Base-by-base conservation (phyloP, 2,329 filamentous ascomycete genomes). In the Talaromyces amestolkiae region DNA sequence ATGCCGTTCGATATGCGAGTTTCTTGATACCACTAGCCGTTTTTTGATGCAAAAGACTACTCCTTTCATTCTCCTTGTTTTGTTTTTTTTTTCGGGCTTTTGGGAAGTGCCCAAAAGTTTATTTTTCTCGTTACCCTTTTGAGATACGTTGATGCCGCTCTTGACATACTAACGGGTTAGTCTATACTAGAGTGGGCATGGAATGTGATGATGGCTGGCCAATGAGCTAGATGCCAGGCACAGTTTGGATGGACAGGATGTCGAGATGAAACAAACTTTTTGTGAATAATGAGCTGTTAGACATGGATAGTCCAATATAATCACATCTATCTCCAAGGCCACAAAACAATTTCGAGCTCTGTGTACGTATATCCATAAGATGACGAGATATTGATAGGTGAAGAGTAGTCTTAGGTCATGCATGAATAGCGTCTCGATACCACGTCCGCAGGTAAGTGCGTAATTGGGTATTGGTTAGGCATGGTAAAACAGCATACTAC, bases 111-210 rank as follows among this genome's bases (percentile, higher is more conserved):
- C 33, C 31, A 35, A 56, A 56, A 39, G 33, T 39, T 56, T 37
- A 33, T 35, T 17, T 17, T 33, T 56, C 33, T 56, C 22, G 6
- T 5, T 39, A 22, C 53, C 53, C 11, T 37, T 37, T 56, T 56
- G 53, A n/a, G 43, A 11, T 22, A 24, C 15, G 31, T 10, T 24
- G 41, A 60, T 22, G 58, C 35, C 13, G 15, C 19, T 41, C n/a
- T 53, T 13, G 9, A 15, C 31, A 43, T 53, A 33, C 45, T 51
- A 53, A 33, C 60, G 11, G 60, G 33, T 62, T 41, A 62, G 58
- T 91, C 9, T 31, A 37, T 8, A 37, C 22, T 22, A 37, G 53
- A 37, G n/a, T 37, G n/a, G n/a, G 33, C 53, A 4, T 11, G 4
- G n/a, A 37, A 15, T 56, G 11, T 54, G 51, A 53, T 22, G 27